Base-by-base conservation (phyloP, 1,284 basidiomycete genomes). In the Ceratobasidium sp. region DNA sequence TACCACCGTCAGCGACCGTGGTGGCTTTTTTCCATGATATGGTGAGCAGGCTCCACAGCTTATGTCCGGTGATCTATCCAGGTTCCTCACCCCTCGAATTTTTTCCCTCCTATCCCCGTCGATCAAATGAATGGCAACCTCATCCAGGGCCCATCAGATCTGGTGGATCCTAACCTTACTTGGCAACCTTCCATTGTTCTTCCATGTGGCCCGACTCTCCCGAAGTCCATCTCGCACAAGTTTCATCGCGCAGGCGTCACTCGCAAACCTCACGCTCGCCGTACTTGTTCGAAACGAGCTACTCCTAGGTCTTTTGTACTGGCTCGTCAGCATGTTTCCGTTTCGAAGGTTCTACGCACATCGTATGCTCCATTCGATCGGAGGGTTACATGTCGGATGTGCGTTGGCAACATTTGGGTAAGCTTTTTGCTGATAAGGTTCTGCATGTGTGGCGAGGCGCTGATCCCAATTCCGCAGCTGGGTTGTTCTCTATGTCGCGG, bases 1-100 rank as follows among this genome's bases (percentile, higher is more conserved):
- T 75, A 75, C 46, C 71, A 75, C 51, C 71, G 71, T 15, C 71
- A 75, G 61, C 42, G 51, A 18, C 40, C 58, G n/a, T 75, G 42
- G 58, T 75, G 71, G 71, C 46, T 75, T 13, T 75, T 75, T 75
- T 75, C 71, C 18, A 75, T 75, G 58, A 40, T 75, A 3, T 75
- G 71, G 71, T 75, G 46, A 28, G 71, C 33, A 20, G 53, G 46
- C 46, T 49, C 40, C 7, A 12, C 26, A 18, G 18, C n/a, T 15
- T 39, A 5, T 15, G 20, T 28, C 26, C 23, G n/a, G 20, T 26
- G 26, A 49, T 39, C 44, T 51, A 44, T 46, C 7, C 51, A 12
- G 26, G 69, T 40, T 40, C 40, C 40, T 44, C 39, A 64, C 67
- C 28, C 26, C 23, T 33, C 49, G 46, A 15, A 33, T 33, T 61